Evolutionary conservation across 257 asterid genomes (phyloP).

Genomic region (Rauvolfia tetraphylla): DNA sequence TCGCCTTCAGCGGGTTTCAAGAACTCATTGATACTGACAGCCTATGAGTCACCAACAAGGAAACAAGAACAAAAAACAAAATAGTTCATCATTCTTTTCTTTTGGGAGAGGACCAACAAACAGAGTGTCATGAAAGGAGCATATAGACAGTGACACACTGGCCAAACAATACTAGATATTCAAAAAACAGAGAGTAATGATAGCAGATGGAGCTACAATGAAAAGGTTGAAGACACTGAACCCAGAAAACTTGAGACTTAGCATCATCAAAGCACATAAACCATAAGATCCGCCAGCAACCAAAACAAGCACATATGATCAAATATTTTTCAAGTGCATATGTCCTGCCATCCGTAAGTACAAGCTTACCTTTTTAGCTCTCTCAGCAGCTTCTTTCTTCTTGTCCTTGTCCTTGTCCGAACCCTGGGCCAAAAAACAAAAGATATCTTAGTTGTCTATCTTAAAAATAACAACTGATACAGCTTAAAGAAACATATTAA

Average conservation of each 20-base stretch:
- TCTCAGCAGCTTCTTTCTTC: slow-evolving; percentile 68
- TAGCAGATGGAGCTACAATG: background rate
- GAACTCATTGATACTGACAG: slow-evolving; percentile 85
- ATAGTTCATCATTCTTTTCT: background rate
- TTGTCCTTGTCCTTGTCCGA: slow-evolving; percentile 81
- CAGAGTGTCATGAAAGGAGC: background rate
- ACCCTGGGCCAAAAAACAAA: slow-evolving; percentile 32
- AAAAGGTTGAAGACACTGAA: background rate
- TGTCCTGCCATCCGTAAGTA: background rate
- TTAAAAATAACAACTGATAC: no score
- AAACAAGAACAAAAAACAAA: background rate
- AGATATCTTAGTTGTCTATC: background rate
- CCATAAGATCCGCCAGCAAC: background rate
- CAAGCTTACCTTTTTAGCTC: slow-evolving; percentile 60
- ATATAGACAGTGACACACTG: background rate
- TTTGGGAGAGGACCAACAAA: background rate
- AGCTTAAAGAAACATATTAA: background rate
- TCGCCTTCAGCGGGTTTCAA: slow-evolving; percentile 90
- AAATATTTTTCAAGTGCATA: background rate
- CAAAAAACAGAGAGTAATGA: background rate
- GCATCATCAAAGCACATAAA: background rate
- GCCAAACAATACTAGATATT: background rate
- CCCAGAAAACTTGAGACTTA: background rate
- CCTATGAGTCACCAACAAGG: slow-evolving; percentile 32
- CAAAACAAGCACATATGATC: background rate